Conservation (phyloP, 768 basidiomycete species). For the Sistotremastrum niveocremeum region DNA sequence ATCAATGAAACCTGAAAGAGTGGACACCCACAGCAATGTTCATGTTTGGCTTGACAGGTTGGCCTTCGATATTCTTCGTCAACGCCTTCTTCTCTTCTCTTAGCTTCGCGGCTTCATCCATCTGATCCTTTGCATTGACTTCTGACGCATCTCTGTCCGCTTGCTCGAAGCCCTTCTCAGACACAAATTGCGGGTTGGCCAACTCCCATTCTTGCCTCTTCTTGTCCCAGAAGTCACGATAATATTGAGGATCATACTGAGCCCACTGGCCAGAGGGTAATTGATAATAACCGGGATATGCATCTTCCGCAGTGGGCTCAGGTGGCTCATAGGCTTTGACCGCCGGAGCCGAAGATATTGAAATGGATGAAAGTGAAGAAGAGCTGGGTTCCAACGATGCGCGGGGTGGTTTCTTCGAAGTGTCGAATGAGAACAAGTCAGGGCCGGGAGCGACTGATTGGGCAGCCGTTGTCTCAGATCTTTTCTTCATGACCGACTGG, state of each 20-base stretch:
- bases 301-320: constrained; percentile 58
- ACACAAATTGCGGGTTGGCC: constrained; percentile 17
- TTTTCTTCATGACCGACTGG: constrained; percentile 8
- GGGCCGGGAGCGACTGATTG: constrained; percentile 10
- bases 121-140: constrained; percentile 57
- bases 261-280: constrained; percentile 72
- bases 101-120: constrained; percentile 63
- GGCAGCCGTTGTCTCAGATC: neutral
- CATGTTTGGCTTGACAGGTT: constrained; percentile 55
- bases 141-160: constrained; percentile 39
- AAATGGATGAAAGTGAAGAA: constrained; percentile 7
- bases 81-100: constrained; percentile 65
- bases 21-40: constrained; percentile 54
- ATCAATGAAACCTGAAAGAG: neutral
- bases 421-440: constrained; percentile 10
- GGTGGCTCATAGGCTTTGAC: constrained; percentile 59
- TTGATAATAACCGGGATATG: constrained; percentile 80
- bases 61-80: constrained; percentile 46
- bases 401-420: constrained; percentile 4
- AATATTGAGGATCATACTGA: constrained; percentile 58
- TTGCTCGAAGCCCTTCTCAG: constrained; percentile 56
- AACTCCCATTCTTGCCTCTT: constrained; percentile 73
- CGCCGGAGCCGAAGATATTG: constrained; percentile 53
- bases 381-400: neutral
- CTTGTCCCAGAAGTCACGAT: constrained; percentile 49